Evolutionary conservation across 257 asterid species (phyloP).

Genomic region (Solanum dulcamara): DNA sequence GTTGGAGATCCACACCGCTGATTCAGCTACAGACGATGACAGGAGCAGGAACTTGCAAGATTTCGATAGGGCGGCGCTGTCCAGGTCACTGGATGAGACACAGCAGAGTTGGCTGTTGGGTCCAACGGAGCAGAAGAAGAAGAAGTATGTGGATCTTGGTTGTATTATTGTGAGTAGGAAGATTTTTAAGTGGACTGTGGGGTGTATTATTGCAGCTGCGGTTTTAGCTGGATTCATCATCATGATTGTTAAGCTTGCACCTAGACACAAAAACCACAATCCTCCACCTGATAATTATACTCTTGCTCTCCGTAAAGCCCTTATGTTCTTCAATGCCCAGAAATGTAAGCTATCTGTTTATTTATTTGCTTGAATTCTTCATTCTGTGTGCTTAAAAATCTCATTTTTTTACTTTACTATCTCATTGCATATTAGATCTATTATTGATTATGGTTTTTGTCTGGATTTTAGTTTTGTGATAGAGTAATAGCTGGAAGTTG

Average conservation of each 20-base stretch:
- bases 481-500: not conserved
- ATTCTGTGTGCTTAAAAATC: not conserved
- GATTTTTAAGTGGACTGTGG: constrained; percentile 83
- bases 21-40: constrained; percentile 96
- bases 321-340: constrained; percentile 94
- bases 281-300: constrained; percentile 96
- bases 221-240: constrained; percentile 62
- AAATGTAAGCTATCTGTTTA: constrained; percentile 47
- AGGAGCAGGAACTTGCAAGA: constrained; percentile 83
- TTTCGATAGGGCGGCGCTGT: constrained; percentile 86
- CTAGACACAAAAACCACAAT: constrained; percentile 50
- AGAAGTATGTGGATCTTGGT: constrained; percentile 94
- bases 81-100: constrained; percentile 86
- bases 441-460: not conserved
- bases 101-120: constrained; percentile 99
- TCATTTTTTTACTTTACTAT: not conserved
- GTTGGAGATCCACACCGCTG: constrained; percentile 79
- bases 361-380: not conserved
- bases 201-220: constrained; percentile 62
- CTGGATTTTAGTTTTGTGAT: not conserved
- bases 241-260: constrained; percentile 76
- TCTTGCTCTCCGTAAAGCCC: constrained; percentile 69
- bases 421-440: not conserved
- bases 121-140: constrained; percentile 95
- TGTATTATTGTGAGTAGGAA: constrained; percentile 85